Conservation (phyloP, 1,139 yeast species). For the Candida sojae region DNA sequence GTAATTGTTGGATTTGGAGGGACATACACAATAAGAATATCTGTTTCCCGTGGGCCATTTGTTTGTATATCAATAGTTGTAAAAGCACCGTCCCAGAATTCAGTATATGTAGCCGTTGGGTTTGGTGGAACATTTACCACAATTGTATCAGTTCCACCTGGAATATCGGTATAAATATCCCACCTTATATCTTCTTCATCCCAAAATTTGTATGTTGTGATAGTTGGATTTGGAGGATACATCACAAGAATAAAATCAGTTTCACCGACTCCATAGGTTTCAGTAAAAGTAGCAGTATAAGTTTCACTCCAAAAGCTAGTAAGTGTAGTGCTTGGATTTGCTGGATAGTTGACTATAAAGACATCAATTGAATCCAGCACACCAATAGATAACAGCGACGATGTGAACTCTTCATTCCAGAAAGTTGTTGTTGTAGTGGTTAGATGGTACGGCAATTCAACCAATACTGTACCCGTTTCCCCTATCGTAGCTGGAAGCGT, state of each 20-base stretch:
- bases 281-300: slow-evolving; percentile 13
- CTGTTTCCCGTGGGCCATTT: not conserved
- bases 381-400: not conserved
- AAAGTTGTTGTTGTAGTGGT: slow-evolving; percentile 1
- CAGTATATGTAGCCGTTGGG: slow-evolving; percentile 5
- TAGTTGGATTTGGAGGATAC: slow-evolving; percentile 15
- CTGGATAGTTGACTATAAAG: slow-evolving; percentile 17
- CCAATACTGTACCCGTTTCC: slow-evolving; percentile 5
- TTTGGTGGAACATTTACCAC: slow-evolving; percentile 17
- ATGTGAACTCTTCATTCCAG: not conserved
- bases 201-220: slow-evolving; percentile 11
- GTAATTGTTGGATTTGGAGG: slow-evolving; percentile 14
- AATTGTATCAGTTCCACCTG: slow-evolving; percentile 13
- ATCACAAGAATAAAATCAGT: slow-evolving; percentile 15
- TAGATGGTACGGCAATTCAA: slow-evolving; percentile 16
- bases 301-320: slow-evolving; percentile 15
- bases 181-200: slow-evolving; percentile 13
- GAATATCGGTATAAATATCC: slow-evolving; percentile 7
- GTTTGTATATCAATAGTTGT: slow-evolving; percentile 6
- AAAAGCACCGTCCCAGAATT: not conserved
- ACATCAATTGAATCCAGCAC: slow-evolving; percentile 15
- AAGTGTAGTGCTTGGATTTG: slow-evolving; percentile 9
- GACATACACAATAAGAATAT: slow-evolving; percentile 6
- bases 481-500: slow-evolving; percentile 13
- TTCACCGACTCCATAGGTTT: slow-evolving; percentile 8